A percentile compares a stretch with the other conserved stretches of the same genome.
Evolutionary conservation across 139 green algal genomes (phyloP).

Genomic region (Trebouxia sp.): DNA sequence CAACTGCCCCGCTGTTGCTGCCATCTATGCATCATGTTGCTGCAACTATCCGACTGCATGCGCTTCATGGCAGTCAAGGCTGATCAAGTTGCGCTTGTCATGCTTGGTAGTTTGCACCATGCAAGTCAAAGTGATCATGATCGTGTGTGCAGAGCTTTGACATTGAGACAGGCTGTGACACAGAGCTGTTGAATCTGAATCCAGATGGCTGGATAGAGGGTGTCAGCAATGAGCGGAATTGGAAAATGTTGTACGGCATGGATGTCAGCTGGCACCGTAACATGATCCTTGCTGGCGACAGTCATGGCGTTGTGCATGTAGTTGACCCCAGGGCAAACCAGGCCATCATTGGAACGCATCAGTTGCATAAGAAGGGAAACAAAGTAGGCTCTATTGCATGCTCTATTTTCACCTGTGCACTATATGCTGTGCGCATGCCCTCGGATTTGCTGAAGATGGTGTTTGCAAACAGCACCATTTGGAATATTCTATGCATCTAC

Average conservation of each 20-base stretch:
- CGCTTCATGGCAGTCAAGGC: neutral
- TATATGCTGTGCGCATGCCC: too few species aligned
- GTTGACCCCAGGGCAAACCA: conserved; percentile 49
- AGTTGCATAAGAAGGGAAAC: conserved; percentile 63
- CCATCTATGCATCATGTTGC: neutral
- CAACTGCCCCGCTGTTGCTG: neutral
- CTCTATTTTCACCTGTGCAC: too few species aligned
- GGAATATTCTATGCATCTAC: too few species aligned
- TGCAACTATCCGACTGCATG: too few species aligned
- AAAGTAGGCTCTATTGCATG: neutral
- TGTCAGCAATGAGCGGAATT: conserved; percentile 51
- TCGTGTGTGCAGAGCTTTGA: conserved; percentile 57
- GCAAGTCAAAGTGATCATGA: too few species aligned
- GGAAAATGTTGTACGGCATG: conserved; percentile 67
- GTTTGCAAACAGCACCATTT: too few species aligned
- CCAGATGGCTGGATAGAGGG: conserved; percentile 56
- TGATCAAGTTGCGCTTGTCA: too few species aligned
- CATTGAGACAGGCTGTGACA: conserved; percentile 65
- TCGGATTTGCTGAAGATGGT: too few species aligned
- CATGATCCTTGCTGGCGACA: conserved; percentile 64
- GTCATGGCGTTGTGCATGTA: conserved; percentile 59
- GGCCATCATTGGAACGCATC: conserved; percentile 51
- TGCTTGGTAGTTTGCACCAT: too few species aligned
- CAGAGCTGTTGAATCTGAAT: conserved; percentile 70
- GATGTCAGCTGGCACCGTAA: conserved; percentile 36